phyloP scores from a whole-genome alignment of 495 filamentous ascomycete genomes.

The Pseudoneurospora amorphoporcata region DNA sequence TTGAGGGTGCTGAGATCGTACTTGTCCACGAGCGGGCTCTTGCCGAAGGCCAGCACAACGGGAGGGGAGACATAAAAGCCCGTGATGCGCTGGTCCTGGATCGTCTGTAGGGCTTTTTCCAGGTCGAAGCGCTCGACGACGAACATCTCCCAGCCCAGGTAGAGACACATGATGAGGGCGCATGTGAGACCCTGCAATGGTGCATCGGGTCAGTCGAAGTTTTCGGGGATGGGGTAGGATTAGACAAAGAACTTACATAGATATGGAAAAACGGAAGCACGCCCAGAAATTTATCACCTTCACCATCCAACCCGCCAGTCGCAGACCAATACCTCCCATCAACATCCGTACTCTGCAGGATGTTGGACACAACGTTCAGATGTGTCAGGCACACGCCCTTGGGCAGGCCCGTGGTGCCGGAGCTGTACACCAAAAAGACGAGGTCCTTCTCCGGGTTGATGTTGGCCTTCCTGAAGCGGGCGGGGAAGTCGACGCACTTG shows the following conservation, averaged over 20 bases:
- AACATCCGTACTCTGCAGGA: constrained; percentile 36
- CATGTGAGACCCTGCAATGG: constrained; percentile 24
- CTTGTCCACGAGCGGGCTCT: constrained; percentile 62
- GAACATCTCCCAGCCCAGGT: constrained; percentile 55
- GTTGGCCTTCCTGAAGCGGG: constrained; percentile 14
- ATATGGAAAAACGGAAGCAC: constrained; percentile 93
- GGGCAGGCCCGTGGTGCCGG: constrained; percentile 83
- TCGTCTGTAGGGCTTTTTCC: constrained; percentile 59
- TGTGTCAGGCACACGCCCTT: constrained; percentile 93
- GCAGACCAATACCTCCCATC: constrained; percentile 52
- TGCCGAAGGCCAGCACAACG: constrained; percentile 68
- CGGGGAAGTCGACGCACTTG: constrained; percentile 43
- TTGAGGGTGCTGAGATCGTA: constrained; percentile 72
- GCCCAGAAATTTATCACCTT: constrained; percentile 63
- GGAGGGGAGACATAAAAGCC: constrained; percentile 81
- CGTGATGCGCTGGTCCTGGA: constrained; percentile 67
- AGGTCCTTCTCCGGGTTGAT: constrained; percentile 48
- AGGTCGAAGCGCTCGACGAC: constrained; percentile 84
- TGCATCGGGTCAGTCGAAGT: not conserved
- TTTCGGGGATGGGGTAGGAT: not conserved
- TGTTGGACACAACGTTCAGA: constrained; percentile 68
- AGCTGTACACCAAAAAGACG: constrained; percentile 68
- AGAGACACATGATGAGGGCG: constrained; percentile 35
- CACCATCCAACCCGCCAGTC: constrained; percentile 48
- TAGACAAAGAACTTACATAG: constrained; percentile 44